Evolutionary conservation across 768 basidiomycete species (phyloP).

Genomic region (Leccinum broughii): DNA sequence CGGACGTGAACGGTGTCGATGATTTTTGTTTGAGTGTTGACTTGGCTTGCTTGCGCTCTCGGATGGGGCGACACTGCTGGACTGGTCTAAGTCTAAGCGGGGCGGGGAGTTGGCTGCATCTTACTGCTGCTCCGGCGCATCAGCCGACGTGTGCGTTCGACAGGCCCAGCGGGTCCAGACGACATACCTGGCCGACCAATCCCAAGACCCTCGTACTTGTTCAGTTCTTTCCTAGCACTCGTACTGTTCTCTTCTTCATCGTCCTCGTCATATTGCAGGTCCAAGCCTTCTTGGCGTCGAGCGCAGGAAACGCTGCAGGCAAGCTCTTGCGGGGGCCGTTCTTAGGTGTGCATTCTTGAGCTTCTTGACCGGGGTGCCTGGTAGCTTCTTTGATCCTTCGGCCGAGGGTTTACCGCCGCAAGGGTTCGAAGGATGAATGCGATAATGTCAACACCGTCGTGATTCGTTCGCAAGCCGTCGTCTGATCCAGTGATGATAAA

Average conservation of each 20-base stretch:
- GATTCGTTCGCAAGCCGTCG: constrained; percentile 29
- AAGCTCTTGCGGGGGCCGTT: constrained; percentile 67
- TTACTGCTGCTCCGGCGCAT: constrained; percentile 73
- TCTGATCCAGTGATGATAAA: constrained; percentile 42
- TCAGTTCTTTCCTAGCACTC: constrained; percentile 48
- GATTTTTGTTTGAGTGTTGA: constrained; percentile 78
- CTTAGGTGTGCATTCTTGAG: constrained; percentile 60
- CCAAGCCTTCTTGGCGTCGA: constrained; percentile 32
- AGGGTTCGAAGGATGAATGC: constrained; percentile 74
- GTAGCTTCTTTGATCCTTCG: constrained; percentile 56
- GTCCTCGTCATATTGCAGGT: constrained; percentile 55
- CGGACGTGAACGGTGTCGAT: constrained; percentile 80
- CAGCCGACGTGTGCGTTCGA: constrained; percentile 56
- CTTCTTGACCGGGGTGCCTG: constrained; percentile 83
- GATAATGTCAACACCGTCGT: constrained; percentile 51
- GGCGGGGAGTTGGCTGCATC: constrained; percentile 59
- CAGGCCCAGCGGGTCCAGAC: constrained; percentile 30
- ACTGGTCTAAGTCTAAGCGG: constrained; percentile 61
- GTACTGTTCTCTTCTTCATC: constrained; percentile 67
- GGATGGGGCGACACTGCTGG: constrained; percentile 59
- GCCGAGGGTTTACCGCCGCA: constrained; percentile 52
- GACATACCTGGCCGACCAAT: constrained; percentile 54
- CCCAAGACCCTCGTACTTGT: constrained; percentile 63
- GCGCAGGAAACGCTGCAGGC: constrained; percentile 66
- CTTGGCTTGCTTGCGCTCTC: constrained; percentile 41